Base-by-base conservation (phyloP, 2,329 filamentous ascomycete genomes). In the Penicillium crustosum region DNA sequence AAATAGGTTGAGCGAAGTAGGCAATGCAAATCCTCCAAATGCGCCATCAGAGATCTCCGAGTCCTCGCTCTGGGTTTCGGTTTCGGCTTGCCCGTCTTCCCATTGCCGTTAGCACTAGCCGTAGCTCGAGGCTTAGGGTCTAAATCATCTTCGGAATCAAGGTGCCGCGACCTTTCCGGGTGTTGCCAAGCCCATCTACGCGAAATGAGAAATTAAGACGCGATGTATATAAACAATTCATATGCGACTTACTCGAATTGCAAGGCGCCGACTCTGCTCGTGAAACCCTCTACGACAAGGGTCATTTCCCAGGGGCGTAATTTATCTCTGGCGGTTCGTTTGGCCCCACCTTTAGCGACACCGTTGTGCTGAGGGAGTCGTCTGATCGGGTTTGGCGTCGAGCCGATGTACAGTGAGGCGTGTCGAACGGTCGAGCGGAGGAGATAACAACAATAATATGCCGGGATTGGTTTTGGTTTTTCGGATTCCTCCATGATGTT, bases 301-400 rank as follows among this genome's bases (percentile, higher is more conserved):
- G 90, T 84, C 89, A 96, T 95, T 70, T 96, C 90, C 92, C 94
- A 97, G 0, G 94, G 94, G 42, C 91, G 83, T 60, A 93, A 76
- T 4, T 76, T 86, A 47, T 79, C 75, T 52, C 84, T 82, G 12
- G 88, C 84, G 0, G 94, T 99, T 47, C 87, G 83, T 31, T 81
- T 85, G 31, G 94, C 94, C 36, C 94, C 94, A 51, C 94, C 94
- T 70, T 86, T 89, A 33, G 82, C 82, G 49, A 86, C 79, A 52
- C 94, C 94, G 82, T 99, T 99, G 77, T 99, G 94, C 73, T 97
- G 94, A 61, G 86, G 87, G 25, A 97, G 81, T 15, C 94, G 89
- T 58, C 93, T 84, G 1, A 87, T 86, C 42, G 94, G 93, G 70
- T 97, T 87, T 0, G 93, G 93, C 1, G 94, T 97, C 43, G 91